A percentile compares a stretch with the other conserved stretches of the same genome.
Evolutionary conservation across 2,329 filamentous ascomycete species (phyloP).

Genomic region (Fusarium sp.): DNA sequence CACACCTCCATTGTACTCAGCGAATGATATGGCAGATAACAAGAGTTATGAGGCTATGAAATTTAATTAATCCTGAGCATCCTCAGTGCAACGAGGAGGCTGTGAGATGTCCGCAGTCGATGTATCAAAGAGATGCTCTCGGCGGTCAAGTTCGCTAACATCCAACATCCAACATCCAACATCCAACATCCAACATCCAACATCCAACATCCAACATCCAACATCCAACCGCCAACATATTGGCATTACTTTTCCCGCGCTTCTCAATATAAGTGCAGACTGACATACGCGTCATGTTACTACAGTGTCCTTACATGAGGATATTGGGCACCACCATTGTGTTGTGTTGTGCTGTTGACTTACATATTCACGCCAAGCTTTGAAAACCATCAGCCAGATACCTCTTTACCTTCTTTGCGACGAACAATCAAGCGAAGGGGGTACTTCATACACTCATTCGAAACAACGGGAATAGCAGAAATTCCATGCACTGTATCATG

Average conservation of each 20-base stretch:
- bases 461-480: not conserved
- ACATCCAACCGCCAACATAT: not conserved
- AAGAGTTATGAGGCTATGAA: not conserved
- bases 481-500: not conserved
- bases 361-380: not conserved
- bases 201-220: not conserved
- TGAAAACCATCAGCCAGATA: not conserved
- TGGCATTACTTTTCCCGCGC: not conserved
- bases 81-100: too few species aligned
- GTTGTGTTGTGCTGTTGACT: not conserved
- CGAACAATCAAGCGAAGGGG: too few species aligned
- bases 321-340: not conserved
- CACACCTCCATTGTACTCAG: not conserved
- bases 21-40: not conserved
- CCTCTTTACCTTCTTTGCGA: not conserved
- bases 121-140: not conserved
- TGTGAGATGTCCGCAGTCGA: not conserved
- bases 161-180: too few species aligned
- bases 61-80: accelerated
- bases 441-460: not conserved
- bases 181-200: not conserved
- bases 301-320: not conserved
- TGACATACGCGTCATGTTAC: too few species aligned
- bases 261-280: not conserved
- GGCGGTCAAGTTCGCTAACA: not conserved